Percentiles rank a stretch among this genome's conserved stretches.
These are phyloP conservation scores for Neopestalotiopsis sp. DNA, from an alignment of 2,329 filamentous ascomycete species.

Conservation along the genomic window DNA sequence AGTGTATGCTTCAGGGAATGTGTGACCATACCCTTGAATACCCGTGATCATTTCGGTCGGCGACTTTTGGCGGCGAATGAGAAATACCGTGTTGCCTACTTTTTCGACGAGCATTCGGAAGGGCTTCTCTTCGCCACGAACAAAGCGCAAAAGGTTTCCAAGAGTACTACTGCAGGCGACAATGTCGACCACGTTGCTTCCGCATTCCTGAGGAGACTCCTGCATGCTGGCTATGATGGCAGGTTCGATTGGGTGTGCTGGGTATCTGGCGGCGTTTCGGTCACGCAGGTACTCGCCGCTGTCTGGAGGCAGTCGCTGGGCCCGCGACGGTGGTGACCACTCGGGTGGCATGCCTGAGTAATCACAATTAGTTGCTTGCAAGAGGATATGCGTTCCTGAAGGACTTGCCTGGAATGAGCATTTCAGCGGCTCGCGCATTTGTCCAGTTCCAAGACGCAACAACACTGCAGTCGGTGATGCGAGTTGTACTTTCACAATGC, in stretches of 20 bases:
- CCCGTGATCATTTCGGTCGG: slow-evolving; percentile 59
- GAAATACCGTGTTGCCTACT: slow-evolving; percentile 63
- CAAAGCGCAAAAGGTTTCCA: slow-evolving; percentile 65
- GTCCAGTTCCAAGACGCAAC: slow-evolving; percentile 45
- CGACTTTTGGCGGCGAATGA: slow-evolving; percentile 65
- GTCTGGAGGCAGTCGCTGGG: slow-evolving; percentile 47
- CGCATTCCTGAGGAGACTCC: slow-evolving; percentile 18
- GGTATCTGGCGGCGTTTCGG: slow-evolving; percentile 55
- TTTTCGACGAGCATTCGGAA: slow-evolving; percentile 66
- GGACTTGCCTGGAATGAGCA: slow-evolving; percentile 39
- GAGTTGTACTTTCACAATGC: background rate
- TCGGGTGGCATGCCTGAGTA: slow-evolving; percentile 51
- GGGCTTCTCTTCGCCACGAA: slow-evolving; percentile 44
- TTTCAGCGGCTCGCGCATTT: slow-evolving; percentile 27
- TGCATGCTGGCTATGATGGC: slow-evolving; percentile 45
- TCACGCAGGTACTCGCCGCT: slow-evolving; percentile 57
- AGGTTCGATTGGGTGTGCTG: slow-evolving; percentile 56
- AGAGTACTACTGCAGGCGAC: slow-evolving; percentile 66
- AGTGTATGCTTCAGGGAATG: slow-evolving; percentile 71
- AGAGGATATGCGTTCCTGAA: background rate
- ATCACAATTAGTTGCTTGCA: background rate
- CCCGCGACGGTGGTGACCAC: slow-evolving; percentile 49
- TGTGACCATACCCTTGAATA: slow-evolving; percentile 67
- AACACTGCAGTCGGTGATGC: slow-evolving; percentile 16
- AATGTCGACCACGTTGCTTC: slow-evolving; percentile 50